Conservation (phyloP, 208 protist genomes). For the Tetramitus jugosus region DNA sequence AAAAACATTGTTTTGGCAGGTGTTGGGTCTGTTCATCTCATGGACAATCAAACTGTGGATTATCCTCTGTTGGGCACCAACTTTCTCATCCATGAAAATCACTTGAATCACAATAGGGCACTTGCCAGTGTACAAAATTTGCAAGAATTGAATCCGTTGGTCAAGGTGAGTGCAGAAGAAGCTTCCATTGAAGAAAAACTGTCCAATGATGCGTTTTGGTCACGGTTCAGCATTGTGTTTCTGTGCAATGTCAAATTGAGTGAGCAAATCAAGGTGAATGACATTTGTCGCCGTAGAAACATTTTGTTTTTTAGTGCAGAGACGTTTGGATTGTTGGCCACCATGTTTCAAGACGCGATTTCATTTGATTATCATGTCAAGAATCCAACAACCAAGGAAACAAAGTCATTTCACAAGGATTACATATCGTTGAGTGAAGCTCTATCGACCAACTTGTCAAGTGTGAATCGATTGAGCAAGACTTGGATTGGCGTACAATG, state of each 20-base stretch:
- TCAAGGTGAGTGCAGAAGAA: slow-evolving; percentile 24
- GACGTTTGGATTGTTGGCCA: slow-evolving; percentile 27
- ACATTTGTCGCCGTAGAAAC: not conserved
- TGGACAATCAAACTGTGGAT: slow-evolving; percentile 24
- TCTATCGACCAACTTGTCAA: too few species aligned
- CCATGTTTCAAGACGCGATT: slow-evolving; percentile 30
- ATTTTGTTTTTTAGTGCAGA: slow-evolving; percentile 30
- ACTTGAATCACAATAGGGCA: not conserved
- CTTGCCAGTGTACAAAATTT: slow-evolving; percentile 3
- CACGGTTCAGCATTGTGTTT: slow-evolving; percentile 32
- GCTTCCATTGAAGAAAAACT: slow-evolving; percentile 22
- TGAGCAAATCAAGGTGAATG: slow-evolving; percentile 16
- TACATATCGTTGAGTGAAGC: too few species aligned
- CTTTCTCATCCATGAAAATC: slow-evolving; percentile 19
- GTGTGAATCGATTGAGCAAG: too few species aligned
- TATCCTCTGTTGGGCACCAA: slow-evolving; percentile 26
- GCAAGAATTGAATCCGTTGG: slow-evolving; percentile 31
- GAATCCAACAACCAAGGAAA: not conserved
- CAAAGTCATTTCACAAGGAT: too few species aligned
- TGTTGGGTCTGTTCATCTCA: slow-evolving; percentile 46
- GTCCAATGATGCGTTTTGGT: slow-evolving; percentile 25
- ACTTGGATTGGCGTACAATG: too few species aligned
- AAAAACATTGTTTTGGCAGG: slow-evolving; percentile 83
- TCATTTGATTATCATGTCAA: not conserved
- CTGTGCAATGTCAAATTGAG: not conserved